phyloP scores from a whole-genome alignment of 371 early-diverging fungal genomes.

The Thermomucor indicae-seudaticae region DNA sequence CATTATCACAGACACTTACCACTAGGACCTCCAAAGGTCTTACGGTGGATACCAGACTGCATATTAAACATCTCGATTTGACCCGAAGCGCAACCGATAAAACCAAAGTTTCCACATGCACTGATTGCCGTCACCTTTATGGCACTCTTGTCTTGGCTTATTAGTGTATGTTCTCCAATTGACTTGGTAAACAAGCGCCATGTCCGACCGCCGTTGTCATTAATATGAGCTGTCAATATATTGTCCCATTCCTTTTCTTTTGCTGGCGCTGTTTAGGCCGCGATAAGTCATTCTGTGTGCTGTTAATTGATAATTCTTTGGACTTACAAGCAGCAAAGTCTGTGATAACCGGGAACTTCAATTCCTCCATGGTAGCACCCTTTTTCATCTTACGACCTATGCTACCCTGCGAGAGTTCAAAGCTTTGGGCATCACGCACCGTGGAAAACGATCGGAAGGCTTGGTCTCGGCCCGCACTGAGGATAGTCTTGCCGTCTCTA shows the following conservation, averaged over 20 bases:
- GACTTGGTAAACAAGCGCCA: constrained; percentile 80
- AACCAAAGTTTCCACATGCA: constrained; percentile 90
- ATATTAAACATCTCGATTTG: constrained; percentile 87
- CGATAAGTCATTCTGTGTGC: too few species aligned
- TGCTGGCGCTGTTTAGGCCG: constrained; percentile 32
- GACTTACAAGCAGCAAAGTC: constrained; percentile 64
- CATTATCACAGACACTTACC: constrained; percentile 10
- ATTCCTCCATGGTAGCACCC: constrained; percentile 53
- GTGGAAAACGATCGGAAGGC: constrained; percentile 78
- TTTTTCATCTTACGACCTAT: constrained; percentile 63
- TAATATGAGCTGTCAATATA: constrained; percentile 80
- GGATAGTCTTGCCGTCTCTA: constrained; percentile 60
- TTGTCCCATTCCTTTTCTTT: constrained; percentile 89
- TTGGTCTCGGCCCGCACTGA: constrained; percentile 83
- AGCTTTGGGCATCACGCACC: constrained; percentile 78
- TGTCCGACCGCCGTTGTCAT: constrained; percentile 66
- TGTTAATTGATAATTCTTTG: too few species aligned
- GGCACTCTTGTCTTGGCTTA: constrained; percentile 58
- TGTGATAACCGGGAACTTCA: constrained; percentile 72
- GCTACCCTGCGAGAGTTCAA: constrained; percentile 79
- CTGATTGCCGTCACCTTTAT: constrained; percentile 74
- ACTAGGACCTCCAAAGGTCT: constrained; percentile 51
- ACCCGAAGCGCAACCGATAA: constrained; percentile 78
- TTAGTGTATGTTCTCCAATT: constrained; percentile 66
- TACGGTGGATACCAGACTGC: constrained; percentile 85